Evolutionary conservation across 345 rosid species (phyloP).

Genomic region (Nephelium lappaceum): DNA sequence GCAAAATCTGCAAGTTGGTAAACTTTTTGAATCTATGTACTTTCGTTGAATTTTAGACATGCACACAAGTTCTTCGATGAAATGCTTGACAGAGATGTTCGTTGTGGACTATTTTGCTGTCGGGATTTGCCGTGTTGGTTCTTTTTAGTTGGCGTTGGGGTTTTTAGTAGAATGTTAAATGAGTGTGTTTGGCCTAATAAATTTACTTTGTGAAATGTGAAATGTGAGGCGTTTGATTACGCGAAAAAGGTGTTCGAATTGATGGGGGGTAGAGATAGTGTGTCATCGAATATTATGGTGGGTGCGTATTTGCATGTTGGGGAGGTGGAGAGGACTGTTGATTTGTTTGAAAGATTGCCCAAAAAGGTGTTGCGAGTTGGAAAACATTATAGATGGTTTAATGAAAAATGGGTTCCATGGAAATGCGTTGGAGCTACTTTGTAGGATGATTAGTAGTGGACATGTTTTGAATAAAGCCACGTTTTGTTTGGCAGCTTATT

Average conservation of each 20-base stretch:
- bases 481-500: constrained; percentile 41
- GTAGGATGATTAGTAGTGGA: constrained; percentile 42
- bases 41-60: constrained; percentile 16
- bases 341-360: constrained; percentile 34
- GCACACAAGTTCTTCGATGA: constrained; percentile 37
- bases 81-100: constrained; percentile 36
- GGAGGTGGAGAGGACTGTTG: constrained; percentile 37
- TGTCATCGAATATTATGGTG: constrained; percentile 53
- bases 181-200: constrained; percentile 43
- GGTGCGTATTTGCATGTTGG: constrained; percentile 38
- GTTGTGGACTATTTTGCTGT: constrained; percentile 51
- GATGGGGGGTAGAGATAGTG: constrained; percentile 38
- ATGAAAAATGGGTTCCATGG: constrained; percentile 38
- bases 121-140: constrained; percentile 39
- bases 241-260: constrained; percentile 38
- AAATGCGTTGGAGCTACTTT: constrained; percentile 40
- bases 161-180: constrained; percentile 39
- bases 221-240: constrained; percentile 37
- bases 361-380: constrained; percentile 50
- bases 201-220: constrained; percentile 55
- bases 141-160: constrained; percentile 23
- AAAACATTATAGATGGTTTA: constrained; percentile 52
- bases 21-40: constrained; percentile 10
- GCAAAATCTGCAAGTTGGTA: constrained; percentile 13
- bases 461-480: constrained; percentile 33